Percentiles rank a stretch among this genome's conserved stretches.
Conservation (phyloP, 805 yeast genomes). For the Diddensiella santjacobensis region DNA sequence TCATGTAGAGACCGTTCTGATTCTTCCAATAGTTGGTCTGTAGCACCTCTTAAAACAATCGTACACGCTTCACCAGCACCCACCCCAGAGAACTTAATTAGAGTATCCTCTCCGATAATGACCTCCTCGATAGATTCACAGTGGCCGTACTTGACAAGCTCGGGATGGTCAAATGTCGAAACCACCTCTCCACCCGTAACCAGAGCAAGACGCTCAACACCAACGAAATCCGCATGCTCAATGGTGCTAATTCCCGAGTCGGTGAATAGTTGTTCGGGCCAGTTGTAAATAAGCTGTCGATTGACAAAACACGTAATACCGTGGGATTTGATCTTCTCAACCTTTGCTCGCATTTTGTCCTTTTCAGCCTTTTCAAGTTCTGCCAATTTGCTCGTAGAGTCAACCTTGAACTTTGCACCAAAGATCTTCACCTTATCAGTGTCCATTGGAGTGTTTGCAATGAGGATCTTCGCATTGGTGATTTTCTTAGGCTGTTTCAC, state of each 20-base stretch:
- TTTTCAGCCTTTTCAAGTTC: constrained; percentile 92
- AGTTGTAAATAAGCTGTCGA: constrained; percentile 94
- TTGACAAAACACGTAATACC: constrained; percentile 88
- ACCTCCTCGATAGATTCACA: constrained; percentile 90
- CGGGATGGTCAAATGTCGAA: constrained; percentile 92
- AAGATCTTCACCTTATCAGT: constrained; percentile 96
- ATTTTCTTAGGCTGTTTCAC: constrained; percentile 87
- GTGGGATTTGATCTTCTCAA: constrained; percentile 82
- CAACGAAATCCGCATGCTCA: constrained; percentile 98
- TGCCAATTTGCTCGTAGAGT: constrained; percentile 89
- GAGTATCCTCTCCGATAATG: constrained; percentile 86
- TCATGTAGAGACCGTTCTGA: constrained; percentile 97
- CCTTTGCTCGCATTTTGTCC: constrained; percentile 85
- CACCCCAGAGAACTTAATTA: constrained; percentile 92
- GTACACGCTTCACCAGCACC: constrained; percentile 96
- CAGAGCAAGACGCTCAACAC: constrained; percentile 91
- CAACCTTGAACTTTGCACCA: constrained; percentile 97
- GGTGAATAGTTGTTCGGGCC: constrained; percentile 93
- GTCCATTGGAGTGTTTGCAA: constrained; percentile 91
- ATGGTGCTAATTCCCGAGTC: constrained; percentile 85
- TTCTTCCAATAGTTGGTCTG: constrained; percentile 93
- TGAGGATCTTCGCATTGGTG: constrained; percentile 77
- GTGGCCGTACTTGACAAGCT: constrained; percentile 75
- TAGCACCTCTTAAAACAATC: constrained; percentile 92
- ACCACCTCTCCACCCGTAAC: constrained; percentile 99